These are phyloP conservation scores for Yarrowia keelungensis DNA, from an alignment of 805 yeast genomes.

Conservation along the genomic window DNA sequence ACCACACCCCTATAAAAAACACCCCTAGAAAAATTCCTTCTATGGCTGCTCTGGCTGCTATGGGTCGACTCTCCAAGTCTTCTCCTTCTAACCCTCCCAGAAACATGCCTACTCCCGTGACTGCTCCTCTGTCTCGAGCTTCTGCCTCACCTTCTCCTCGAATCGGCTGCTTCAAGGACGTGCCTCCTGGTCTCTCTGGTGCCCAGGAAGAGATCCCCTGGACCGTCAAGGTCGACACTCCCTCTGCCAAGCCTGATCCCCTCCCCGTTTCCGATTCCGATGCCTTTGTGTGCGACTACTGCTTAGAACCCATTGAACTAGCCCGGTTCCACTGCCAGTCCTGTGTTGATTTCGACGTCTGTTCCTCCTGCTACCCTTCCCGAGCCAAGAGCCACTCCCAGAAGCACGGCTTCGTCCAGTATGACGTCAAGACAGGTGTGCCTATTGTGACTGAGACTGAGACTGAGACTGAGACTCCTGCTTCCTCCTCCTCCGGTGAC, in stretches of 20 bases:
- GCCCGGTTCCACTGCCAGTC: constrained; percentile 57
- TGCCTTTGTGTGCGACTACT: constrained; percentile 19
- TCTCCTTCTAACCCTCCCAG: constrained; percentile 12
- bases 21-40: too few species aligned
- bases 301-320: constrained; percentile 49
- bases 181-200: constrained; percentile 28
- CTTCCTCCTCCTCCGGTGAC: constrained; percentile 6
- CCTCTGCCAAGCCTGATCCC: constrained; percentile 6
- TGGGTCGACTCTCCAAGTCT: constrained; percentile 10
- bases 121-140: background rate
- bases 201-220: constrained; percentile 33
- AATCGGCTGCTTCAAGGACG: constrained; percentile 32
- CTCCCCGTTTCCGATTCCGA: constrained; percentile 4
- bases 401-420: constrained; percentile 12
- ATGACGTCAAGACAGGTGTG: constrained; percentile 2
- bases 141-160: background rate
- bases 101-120: background rate
- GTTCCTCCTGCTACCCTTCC: constrained; percentile 47
- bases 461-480: background rate
- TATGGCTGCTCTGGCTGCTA: background rate
- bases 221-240: constrained; percentile 25
- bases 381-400: constrained; percentile 32
- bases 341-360: constrained; percentile 60
- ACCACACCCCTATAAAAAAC: too few species aligned
- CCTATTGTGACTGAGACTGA: background rate